Evolutionary conservation across 495 filamentous ascomycete species (phyloP).

Genomic region (Aspergillus baeticus): DNA sequence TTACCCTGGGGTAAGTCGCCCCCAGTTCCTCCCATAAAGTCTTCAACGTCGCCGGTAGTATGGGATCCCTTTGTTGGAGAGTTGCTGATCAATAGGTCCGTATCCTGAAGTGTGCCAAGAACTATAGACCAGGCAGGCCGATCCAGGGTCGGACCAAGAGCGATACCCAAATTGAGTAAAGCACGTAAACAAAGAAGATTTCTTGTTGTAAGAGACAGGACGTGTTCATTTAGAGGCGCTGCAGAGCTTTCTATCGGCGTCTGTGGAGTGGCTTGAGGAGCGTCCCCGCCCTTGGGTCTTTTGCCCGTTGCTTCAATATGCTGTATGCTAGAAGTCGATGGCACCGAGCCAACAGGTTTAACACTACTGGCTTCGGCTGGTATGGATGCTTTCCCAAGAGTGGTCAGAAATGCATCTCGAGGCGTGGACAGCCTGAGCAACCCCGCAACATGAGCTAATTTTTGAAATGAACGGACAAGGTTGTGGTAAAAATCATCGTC

Average conservation of each 20-base stretch:
- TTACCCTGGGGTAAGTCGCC: conserved; percentile 56
- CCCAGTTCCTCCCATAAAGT: conserved; percentile 24
- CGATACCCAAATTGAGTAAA: conserved; percentile 90
- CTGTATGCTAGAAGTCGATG: conserved; percentile 33
- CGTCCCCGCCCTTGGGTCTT: conserved; percentile 41
- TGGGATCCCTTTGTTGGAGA: conserved; percentile 38
- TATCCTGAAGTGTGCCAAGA: conserved; percentile 86
- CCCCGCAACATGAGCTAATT: conserved; percentile 92
- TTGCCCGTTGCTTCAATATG: conserved; percentile 25
- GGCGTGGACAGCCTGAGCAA: conserved; percentile 80
- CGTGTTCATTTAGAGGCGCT: conserved; percentile 21
- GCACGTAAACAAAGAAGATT: conserved; percentile 89
- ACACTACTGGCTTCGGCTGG: conserved; percentile 60
- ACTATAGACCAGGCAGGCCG: conserved; percentile 81
- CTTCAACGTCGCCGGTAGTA: conserved; percentile 28
- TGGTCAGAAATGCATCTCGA: conserved; percentile 91
- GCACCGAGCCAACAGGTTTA: conserved; percentile 42
- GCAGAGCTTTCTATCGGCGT: conserved; percentile 21
- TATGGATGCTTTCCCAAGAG: conserved; percentile 86
- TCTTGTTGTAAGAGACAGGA: conserved; percentile 70
- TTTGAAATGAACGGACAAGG: conserved; percentile 91
- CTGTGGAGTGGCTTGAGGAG: conserved; percentile 18
- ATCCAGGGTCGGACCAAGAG: conserved; percentile 82
- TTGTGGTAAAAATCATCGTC: conserved; percentile 94
- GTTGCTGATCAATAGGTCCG: conserved; percentile 77